Conservation (phyloP, 352 stramenopile genomes). For the Phytophthora chlamydospora region DNA sequence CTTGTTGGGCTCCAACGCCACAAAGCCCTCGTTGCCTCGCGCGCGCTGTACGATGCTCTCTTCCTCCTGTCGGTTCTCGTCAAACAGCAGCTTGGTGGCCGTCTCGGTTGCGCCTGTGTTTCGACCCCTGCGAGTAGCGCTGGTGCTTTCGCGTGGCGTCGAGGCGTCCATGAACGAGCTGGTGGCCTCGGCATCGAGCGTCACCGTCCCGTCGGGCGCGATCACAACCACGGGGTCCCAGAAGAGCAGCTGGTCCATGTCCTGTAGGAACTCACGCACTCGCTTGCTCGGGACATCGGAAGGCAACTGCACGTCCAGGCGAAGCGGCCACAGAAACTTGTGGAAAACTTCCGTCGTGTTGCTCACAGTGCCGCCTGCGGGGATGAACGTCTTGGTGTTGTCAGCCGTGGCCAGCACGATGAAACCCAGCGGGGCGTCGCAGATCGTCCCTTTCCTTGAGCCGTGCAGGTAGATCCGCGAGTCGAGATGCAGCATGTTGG, state of each 20-base stretch:
- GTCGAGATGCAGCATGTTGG: conserved; percentile 70
- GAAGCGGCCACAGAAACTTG: conserved; percentile 57
- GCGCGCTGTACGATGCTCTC: conserved; percentile 54
- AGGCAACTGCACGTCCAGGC: conserved; percentile 56
- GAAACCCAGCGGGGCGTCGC: conserved; percentile 67
- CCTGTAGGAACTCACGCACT: conserved; percentile 68
- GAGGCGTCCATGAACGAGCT: conserved; percentile 39
- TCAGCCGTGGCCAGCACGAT: conserved; percentile 66
- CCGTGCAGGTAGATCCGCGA: conserved; percentile 56
- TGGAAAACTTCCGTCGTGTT: conserved; percentile 61
- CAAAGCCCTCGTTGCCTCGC: conserved; percentile 54
- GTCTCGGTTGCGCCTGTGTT: conserved; percentile 14
- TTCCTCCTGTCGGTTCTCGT: conserved; percentile 56
- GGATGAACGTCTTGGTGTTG: conserved; percentile 69
- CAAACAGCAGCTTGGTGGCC: conserved; percentile 45
- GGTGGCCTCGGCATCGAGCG: conserved; percentile 23
- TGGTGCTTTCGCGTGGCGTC: conserved; percentile 25
- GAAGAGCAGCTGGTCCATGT: conserved; percentile 64
- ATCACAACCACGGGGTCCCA: conserved; percentile 41
- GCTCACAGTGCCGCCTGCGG: conserved; percentile 59
- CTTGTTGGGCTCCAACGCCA: conserved; percentile 51
- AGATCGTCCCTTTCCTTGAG: conserved; percentile 50
- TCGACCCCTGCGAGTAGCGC: conserved; percentile 9
- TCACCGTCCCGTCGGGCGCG: conserved; percentile 30
- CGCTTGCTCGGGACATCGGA: conserved; percentile 30